These are phyloP conservation scores for Podospora pseudopauciseta DNA, from an alignment of 495 filamentous ascomycete genomes.

Conservation along the genomic window DNA sequence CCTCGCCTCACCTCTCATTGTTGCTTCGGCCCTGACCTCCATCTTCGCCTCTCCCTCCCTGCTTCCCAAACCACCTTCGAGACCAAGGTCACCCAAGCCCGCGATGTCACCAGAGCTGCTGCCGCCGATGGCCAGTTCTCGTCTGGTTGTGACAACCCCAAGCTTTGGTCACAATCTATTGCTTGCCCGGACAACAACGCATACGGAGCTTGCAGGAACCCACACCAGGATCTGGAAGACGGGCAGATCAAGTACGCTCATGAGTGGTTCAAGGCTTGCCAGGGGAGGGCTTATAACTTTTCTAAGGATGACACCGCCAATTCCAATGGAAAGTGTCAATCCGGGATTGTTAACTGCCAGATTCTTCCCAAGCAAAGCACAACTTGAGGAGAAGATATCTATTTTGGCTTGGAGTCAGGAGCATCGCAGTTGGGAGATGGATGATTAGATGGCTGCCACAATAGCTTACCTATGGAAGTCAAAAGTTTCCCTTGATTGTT, in stretches of 20 bases:
- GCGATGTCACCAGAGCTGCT: not conserved
- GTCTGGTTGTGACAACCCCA: not conserved
- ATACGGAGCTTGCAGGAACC: not conserved
- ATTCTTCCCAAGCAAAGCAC: not conserved
- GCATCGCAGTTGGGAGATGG: not conserved
- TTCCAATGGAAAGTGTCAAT: not conserved
- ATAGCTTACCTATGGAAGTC: not conserved
- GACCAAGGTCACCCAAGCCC: not conserved
- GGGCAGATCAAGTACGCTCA: not conserved
- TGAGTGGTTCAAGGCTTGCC: conserved; percentile 1
- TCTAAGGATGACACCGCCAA: not conserved
- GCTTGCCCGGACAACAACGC: not conserved
- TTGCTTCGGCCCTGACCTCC: not conserved
- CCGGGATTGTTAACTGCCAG: not conserved
- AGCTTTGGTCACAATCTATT: not conserved
- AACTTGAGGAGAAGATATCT: not conserved
- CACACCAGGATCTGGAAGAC: not conserved
- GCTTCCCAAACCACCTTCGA: not conserved
- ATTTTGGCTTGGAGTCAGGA: not conserved
- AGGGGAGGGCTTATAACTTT: not conserved
- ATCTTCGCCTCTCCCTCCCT: not conserved
- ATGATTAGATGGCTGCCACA: not conserved
- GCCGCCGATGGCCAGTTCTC: not conserved
- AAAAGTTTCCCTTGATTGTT: too few species aligned
- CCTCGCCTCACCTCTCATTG: not conserved